These are phyloP conservation scores for Aspergillus campestris DNA, from an alignment of 495 filamentous ascomycete species.

Conservation along the genomic window DNA sequence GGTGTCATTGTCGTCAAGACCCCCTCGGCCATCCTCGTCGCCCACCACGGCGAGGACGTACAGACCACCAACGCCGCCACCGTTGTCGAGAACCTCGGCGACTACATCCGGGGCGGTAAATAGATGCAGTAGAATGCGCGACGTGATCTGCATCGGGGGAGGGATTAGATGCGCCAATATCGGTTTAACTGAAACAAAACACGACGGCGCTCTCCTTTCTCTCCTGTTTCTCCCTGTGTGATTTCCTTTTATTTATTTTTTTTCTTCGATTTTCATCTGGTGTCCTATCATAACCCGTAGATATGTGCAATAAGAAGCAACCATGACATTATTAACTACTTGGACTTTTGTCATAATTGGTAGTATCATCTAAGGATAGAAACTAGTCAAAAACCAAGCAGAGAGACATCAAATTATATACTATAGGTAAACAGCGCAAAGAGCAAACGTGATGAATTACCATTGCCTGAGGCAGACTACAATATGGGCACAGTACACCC, in stretches of 20 bases:
- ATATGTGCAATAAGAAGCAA: slow-evolving; percentile 12
- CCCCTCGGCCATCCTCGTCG: slow-evolving; percentile 74
- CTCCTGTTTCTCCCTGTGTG: slow-evolving; percentile 1
- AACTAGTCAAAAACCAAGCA: no score
- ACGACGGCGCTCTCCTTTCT: slow-evolving; percentile 3
- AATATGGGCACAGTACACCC: no score
- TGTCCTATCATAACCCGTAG: slow-evolving; percentile 11
- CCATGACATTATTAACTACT: no score
- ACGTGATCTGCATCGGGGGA: not conserved
- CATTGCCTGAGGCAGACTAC: no score
- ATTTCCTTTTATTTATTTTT: not conserved
- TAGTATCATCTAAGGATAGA: no score
- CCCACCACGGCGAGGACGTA: slow-evolving; percentile 66
- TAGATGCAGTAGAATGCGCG: slow-evolving; percentile 6
- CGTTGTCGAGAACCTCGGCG: slow-evolving; percentile 33
- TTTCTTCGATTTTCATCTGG: slow-evolving; percentile 2
- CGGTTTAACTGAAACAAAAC: slow-evolving; percentile 8
- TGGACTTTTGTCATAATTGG: no score
- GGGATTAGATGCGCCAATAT: slow-evolving; percentile 2
- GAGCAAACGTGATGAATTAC: no score
- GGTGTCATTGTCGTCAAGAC: slow-evolving; percentile 77
- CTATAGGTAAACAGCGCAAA: not conserved
- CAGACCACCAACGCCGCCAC: slow-evolving; percentile 43
- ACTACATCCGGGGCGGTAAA: slow-evolving; percentile 35
- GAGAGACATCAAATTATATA: not conserved